Evolutionary conservation across 352 stramenopile species (phyloP), one percentile per base, ranked within the genome.

Genomic region (Globisporangium canariense): DNA sequence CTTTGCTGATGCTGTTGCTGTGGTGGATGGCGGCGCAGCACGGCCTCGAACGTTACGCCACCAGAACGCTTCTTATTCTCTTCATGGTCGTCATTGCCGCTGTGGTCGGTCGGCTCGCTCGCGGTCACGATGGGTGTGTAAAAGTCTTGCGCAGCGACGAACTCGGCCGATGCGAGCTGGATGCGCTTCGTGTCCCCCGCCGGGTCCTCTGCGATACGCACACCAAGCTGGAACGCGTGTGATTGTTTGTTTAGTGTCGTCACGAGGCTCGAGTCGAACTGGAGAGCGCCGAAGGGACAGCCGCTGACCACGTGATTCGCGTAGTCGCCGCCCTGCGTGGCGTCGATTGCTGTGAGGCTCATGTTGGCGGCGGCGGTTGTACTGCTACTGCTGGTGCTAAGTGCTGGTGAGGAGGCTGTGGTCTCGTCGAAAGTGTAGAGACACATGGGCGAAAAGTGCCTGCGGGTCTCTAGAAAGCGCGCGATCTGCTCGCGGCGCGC

Each of bases 1-100:
- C 71, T 58, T 83, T 88, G 1, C 30, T 53, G 18, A 1, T 36
- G 7, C 34, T 50, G 43, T 20, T 63, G 20, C 1, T 58, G 25
- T n/a, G 9, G 20, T n/a, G 63, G 38, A 2, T 72, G 80, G 7
- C 73, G 68, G 6, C 86, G 77, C 9, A 91, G 65, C 4, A 82
- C 75, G 60, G 92, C 74, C 58, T 94, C 86, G 53, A 94, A 91
- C 10, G 78, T 89, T 45, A 90, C 68, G 4, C 86, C 81, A 3
- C 50, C 43, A 22, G 8, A 59, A 51, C 25, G 36, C 25, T 60
- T n/a, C 11, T 14, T 36, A 55, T 20, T 18, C 16, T 14, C n/a
- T 25, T 47, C 28, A 49, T 3, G 6, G 30, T 25, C 28, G 34
- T 16, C 18, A 28, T 11, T 18, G 25, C 32, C 22, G 38, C 57